These are phyloP conservation scores for Beta corolliflora DNA, from an alignment of 179 eudicot genomes.

Conservation along the genomic window DNA sequence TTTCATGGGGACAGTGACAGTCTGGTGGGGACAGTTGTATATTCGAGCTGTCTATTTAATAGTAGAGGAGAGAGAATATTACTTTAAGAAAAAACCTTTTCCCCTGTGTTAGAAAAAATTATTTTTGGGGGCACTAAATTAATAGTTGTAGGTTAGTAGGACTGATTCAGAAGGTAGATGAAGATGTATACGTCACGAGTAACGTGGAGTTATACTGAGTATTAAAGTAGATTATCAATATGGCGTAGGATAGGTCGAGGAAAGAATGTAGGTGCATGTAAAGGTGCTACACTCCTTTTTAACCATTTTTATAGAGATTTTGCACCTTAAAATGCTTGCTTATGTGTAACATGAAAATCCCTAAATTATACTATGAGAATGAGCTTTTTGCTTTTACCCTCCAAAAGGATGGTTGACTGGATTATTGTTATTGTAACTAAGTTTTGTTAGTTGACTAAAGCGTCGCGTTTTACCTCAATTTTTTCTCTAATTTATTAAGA, in stretches of 20 bases:
- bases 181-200: slow-evolving; percentile 23
- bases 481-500: no score
- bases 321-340: neutral
- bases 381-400: no score
- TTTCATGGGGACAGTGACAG: slow-evolving; percentile 16
- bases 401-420: no score
- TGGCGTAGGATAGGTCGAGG: neutral
- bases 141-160: neutral
- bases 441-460: no score
- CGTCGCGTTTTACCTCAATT: no score
- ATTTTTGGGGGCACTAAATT: neutral
- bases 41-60: slow-evolving; percentile 30
- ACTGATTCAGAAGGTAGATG: slow-evolving; percentile 1
- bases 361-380: no score
- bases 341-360: neutral
- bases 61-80: slow-evolving; percentile 7
- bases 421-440: no score
- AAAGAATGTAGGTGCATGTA: slow-evolving; percentile 16
- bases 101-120: neutral
- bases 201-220: slow-evolving; percentile 6
- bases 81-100: neutral
- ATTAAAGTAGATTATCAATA: neutral
- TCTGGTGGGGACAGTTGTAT: slow-evolving; percentile 31
- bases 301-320: slow-evolving; percentile 7
- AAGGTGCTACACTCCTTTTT: neutral